A percentile compares a stretch with the other conserved stretches of the same genome.
phyloP scores from a whole-genome alignment of 106 monocot species.

The Alisma plantagoaquatica region DNA sequence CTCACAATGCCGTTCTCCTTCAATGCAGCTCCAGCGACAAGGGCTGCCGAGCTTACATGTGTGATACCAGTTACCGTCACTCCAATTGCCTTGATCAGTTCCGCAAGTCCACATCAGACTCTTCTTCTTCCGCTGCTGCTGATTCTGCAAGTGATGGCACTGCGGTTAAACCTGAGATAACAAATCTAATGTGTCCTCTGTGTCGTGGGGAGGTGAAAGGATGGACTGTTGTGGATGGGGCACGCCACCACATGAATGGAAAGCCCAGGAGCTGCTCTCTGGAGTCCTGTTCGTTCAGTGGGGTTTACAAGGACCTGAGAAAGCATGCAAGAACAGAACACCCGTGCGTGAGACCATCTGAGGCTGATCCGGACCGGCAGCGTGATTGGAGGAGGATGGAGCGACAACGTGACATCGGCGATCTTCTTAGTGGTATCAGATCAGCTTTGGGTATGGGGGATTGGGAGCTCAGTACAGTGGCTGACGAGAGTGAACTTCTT shows the following conservation, averaged over 20 bases:
- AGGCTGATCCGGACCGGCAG: constrained; percentile 65
- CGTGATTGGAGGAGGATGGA: constrained; percentile 81
- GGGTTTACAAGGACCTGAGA: constrained; percentile 56
- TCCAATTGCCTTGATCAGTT: constrained; percentile 96
- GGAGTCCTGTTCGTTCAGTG: constrained; percentile 58
- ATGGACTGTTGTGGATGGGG: constrained; percentile 40
- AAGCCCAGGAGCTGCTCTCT: constrained; percentile 56
- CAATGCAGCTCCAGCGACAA: constrained; percentile 55
- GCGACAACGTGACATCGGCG: constrained; percentile 57
- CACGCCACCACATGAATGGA: constrained; percentile 52
- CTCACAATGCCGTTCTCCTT: constrained; percentile 95
- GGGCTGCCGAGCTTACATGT: constrained; percentile 87
- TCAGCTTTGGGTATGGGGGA: constrained; percentile 24
- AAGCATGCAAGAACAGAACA: constrained; percentile 76
- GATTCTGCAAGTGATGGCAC: no score
- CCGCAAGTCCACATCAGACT: constrained; percentile 36
- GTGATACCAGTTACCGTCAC: constrained; percentile 85
- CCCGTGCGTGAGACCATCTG: constrained; percentile 47
- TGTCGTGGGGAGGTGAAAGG: constrained; percentile 57
- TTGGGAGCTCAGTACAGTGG: background rate
- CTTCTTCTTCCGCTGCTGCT: background rate
- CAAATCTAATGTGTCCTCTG: constrained; percentile 46
- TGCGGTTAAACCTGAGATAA: constrained; percentile 4
- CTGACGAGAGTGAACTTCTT: background rate
- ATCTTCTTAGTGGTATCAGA: constrained; percentile 60